Percentiles rank a stretch among this genome's conserved stretches.
phyloP scores from a whole-genome alignment of 345 rosid genomes.

The Psidium guajava region DNA sequence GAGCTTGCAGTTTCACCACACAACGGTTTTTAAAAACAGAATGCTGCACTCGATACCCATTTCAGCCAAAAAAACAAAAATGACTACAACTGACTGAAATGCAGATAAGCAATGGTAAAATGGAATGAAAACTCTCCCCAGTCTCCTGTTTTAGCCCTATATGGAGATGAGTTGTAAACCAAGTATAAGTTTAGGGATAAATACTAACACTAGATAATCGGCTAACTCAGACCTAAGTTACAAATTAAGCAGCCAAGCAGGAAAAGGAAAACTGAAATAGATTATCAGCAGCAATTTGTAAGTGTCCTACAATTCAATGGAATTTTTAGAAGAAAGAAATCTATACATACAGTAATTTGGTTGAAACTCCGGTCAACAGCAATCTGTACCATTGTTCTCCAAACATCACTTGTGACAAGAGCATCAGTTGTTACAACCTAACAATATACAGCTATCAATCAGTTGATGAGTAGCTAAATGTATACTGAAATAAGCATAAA shows the following conservation, averaged over 20 bases:
- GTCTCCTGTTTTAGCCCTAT: neutral
- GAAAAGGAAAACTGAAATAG: neutral
- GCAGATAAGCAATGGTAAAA: neutral
- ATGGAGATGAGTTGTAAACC: neutral
- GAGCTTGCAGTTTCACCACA: neutral
- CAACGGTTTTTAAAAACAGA: neutral
- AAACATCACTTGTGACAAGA: constrained; percentile 64
- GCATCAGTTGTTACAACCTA: constrained; percentile 97
- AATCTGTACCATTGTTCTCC: constrained; percentile 83
- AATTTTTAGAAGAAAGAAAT: neutral
- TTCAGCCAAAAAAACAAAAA: neutral
- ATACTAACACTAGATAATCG: neutral
- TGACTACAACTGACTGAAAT: neutral
- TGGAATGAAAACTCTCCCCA: neutral
- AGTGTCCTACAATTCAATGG: neutral
- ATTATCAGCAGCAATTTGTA: neutral
- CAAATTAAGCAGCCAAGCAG: neutral
- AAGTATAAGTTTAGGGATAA: neutral
- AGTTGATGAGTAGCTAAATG: neutral
- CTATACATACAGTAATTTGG: constrained; percentile 75
- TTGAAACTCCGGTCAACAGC: constrained; percentile 91
- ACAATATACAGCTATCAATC: neutral
- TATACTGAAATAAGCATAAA: neutral
- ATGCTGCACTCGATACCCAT: neutral
- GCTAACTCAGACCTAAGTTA: neutral